Percentiles rank a stretch among this genome's conserved stretches.
phyloP scores from a whole-genome alignment of 495 filamentous ascomycete genomes.

The Apodospora peruviana region DNA sequence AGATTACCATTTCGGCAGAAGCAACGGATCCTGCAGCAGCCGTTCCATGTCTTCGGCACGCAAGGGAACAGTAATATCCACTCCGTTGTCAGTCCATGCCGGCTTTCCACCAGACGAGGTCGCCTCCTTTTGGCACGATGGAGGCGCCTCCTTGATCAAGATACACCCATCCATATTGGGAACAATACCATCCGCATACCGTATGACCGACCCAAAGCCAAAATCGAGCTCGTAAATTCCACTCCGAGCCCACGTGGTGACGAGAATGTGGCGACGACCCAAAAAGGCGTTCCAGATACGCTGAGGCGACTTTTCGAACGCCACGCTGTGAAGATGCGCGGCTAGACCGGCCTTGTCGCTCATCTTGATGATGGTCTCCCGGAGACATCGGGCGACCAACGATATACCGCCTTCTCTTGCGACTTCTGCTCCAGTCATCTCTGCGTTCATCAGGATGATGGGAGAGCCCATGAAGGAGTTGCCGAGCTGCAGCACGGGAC shows the following conservation, averaged over 20 bases:
- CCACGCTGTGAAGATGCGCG: neutral
- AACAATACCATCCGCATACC: neutral
- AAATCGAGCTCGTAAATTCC: conserved; percentile 2
- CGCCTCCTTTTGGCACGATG: neutral
- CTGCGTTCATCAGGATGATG: neutral
- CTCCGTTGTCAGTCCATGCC: conserved; percentile 1
- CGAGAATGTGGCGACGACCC: neutral
- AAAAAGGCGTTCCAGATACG: conserved; percentile 3
- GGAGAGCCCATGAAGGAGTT: conserved; percentile 1
- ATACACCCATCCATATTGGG: neutral
- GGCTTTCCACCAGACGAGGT: neutral
- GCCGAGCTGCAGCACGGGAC: neutral
- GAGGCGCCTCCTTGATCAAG: conserved; percentile 1
- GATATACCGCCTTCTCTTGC: neutral
- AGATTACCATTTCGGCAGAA: neutral
- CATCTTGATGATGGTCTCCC: neutral
- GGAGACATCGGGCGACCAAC: neutral
- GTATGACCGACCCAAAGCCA: neutral
- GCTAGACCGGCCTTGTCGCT: neutral
- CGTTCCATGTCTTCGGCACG: neutral
- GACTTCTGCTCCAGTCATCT: neutral
- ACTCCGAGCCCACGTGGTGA: conserved; percentile 1
- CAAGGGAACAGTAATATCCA: neutral
- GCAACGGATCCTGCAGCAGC: neutral
- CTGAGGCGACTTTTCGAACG: conserved; percentile 2